phyloP scores from a whole-genome alignment of 2,329 filamentous ascomycete genomes.

The Trichoderma cornu-damae region DNA sequence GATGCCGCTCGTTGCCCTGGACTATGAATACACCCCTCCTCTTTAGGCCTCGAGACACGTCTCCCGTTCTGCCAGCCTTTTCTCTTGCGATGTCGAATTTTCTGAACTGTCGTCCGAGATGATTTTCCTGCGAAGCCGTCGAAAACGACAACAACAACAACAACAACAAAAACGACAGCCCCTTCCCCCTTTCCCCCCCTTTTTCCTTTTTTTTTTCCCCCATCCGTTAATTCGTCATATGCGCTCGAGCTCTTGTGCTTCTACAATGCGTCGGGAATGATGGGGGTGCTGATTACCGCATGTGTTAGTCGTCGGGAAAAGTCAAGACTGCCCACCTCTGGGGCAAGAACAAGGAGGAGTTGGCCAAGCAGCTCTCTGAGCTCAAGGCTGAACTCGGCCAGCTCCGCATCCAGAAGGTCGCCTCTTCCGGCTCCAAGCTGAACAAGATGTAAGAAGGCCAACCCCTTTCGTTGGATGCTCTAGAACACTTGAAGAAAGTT shows the following conservation, averaged over 20 bases:
- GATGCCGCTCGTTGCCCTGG: constrained; percentile 20
- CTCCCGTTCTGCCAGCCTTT: constrained; percentile 17
- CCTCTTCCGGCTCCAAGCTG: constrained; percentile 91
- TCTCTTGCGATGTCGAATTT: constrained; percentile 18
- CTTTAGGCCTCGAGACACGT: constrained; percentile 5
- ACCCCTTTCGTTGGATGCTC: neutral
- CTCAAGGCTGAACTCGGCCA: constrained; percentile 94
- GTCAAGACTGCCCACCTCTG: constrained; percentile 97
- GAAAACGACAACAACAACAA: too few relatives aligned
- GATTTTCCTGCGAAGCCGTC: constrained; percentile 4
- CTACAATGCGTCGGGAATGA: constrained; percentile 2
- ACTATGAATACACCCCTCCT: constrained; percentile 18
- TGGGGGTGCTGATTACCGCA: constrained; percentile 10
- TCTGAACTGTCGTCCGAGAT: constrained; percentile 17
- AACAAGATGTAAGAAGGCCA: constrained; percentile 79
- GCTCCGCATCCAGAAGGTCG: constrained; percentile 97
- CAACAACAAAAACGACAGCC: too few relatives aligned
- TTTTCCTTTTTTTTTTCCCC: too few relatives aligned
- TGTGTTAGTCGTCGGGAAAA: constrained; percentile 49
- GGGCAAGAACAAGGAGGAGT: constrained; percentile 99
- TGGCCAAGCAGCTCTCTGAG: constrained; percentile 90
- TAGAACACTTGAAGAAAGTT: constrained; percentile 8
- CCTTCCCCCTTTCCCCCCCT: too few relatives aligned
- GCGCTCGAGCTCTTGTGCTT: neutral
- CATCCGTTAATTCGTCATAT: constrained; percentile 17